Evolutionary conservation across 306 rosid genomes (phyloP), one percentile per base, ranked within the genome.

Genomic region (Comarum palustre): DNA sequence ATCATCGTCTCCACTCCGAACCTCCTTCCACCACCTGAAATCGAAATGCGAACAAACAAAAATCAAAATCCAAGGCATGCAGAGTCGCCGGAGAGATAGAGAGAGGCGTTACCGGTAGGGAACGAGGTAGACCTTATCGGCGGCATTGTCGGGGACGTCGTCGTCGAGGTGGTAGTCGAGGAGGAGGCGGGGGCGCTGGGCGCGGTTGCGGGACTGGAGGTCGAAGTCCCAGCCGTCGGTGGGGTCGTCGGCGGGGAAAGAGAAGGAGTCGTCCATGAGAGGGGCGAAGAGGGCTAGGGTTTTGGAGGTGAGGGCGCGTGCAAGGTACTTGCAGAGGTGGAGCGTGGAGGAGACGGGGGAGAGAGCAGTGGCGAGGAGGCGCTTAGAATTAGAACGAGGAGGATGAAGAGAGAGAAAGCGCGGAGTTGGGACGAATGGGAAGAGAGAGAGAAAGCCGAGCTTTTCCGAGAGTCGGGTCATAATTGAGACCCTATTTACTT

Each of bases 1-100:
- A 73, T 88, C 86, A 13, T 54, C 84, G 22, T 54, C 84, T 24
- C 73, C 87, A 27, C 41, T 66, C 46, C 84, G 83, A 38, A 75
- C 87, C 67, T 88, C 93, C 66, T 74, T 69, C 98, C 89, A 88
- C 96, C 96, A 90, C 84, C 98, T 92, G 84, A 75, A 87, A 27
- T 42, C 80, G 80, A 52, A 41, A 71, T 5, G 8, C 20, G 3
- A 39, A 27, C 55, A 27, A 19, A 10, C 0, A 13, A 5, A 45
- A n/a, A 66, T 22, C 20, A 61, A 54, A 50, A 50, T 46, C 20
- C 52, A 47, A 8, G 22, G 55, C 22, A 15, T 4, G 51, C n/a
- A 4, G 51, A 10, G 3, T 14, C 51, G 51, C n/a, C 51, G n/a
- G 52, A 50, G 47, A 31, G 57, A 14, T 2, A 41, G 45, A 10